Evolutionary conservation across 257 asterid species (phyloP).

Genomic region (Ilex asprella): DNA sequence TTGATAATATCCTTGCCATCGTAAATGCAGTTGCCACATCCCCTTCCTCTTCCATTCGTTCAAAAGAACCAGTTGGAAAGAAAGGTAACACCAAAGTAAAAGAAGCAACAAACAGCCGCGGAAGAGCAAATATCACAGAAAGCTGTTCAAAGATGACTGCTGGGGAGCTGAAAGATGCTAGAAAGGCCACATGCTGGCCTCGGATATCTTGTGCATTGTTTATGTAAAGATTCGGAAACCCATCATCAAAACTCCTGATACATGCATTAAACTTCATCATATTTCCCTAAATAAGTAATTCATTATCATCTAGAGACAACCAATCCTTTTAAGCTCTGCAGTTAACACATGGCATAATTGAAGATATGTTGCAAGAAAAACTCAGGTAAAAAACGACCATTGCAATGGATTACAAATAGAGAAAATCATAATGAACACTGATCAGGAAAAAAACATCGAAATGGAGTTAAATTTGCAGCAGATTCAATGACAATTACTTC

Average conservation of each 20-base stretch:
- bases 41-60: constrained; percentile 92
- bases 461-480: too few species aligned
- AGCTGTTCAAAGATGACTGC: constrained; percentile 88
- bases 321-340: too few species aligned
- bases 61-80: constrained; percentile 93
- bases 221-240: constrained; percentile 89
- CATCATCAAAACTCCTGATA: constrained; percentile 88
- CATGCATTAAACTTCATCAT: constrained; percentile 2
- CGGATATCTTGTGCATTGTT: constrained; percentile 85
- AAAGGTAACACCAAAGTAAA: constrained; percentile 77
- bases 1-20: constrained; percentile 89
- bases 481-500: too few species aligned
- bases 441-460: too few species aligned
- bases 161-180: constrained; percentile 94
- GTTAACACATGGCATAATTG: too few species aligned
- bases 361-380: too few species aligned
- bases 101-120: constrained; percentile 84
- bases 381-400: too few species aligned
- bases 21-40: constrained; percentile 96
- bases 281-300: neutral
- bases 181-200: constrained; percentile 82
- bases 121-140: constrained; percentile 91
- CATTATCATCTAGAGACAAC: too few species aligned
- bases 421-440: too few species aligned
- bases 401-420: too few species aligned